Conservation (phyloP, 768 basidiomycete species). For the Lactarius sp. region DNA sequence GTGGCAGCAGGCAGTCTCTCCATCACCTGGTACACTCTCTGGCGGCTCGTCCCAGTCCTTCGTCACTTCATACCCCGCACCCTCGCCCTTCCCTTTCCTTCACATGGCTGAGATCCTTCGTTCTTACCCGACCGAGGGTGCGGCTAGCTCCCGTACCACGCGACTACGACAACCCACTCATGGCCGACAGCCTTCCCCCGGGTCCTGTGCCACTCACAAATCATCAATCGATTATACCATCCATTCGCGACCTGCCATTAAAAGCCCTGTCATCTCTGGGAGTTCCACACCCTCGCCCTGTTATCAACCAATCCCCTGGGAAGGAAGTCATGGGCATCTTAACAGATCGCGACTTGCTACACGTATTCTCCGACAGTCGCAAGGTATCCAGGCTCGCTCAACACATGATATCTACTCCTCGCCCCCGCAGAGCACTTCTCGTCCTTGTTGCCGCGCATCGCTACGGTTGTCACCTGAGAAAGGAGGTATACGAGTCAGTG, state of each 20-base stretch:
- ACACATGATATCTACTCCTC: slow-evolving; percentile 4
- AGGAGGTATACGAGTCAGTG: slow-evolving; percentile 55
- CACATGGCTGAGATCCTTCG: slow-evolving; percentile 29
- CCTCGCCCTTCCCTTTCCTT: slow-evolving; percentile 15
- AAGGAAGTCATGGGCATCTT: background rate
- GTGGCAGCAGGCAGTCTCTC: slow-evolving; percentile 47
- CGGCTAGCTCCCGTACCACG: background rate
- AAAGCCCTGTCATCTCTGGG: slow-evolving; percentile 3
- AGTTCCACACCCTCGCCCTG: background rate
- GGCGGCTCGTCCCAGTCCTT: slow-evolving; percentile 29
- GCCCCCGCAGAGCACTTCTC: slow-evolving; percentile 40
- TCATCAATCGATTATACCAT: background rate
- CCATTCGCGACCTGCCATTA: background rate
- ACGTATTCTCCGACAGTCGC: slow-evolving; percentile 20
- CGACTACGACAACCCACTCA: slow-evolving; percentile 6
- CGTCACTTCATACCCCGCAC: slow-evolving; percentile 21
- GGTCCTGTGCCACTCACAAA: background rate
- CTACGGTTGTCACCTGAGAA: slow-evolving; percentile 47
- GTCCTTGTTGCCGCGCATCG: slow-evolving; percentile 45
- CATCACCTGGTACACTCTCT: slow-evolving; percentile 31
- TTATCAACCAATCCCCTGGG: background rate
- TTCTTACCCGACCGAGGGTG: slow-evolving; percentile 8
- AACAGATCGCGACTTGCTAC: background rate
- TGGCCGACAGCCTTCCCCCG: background rate
- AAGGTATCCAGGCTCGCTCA: slow-evolving; percentile 19